These are phyloP conservation scores for Ramularia endophylla DNA, from an alignment of 2,329 filamentous ascomycete species.

Conservation along the genomic window DNA sequence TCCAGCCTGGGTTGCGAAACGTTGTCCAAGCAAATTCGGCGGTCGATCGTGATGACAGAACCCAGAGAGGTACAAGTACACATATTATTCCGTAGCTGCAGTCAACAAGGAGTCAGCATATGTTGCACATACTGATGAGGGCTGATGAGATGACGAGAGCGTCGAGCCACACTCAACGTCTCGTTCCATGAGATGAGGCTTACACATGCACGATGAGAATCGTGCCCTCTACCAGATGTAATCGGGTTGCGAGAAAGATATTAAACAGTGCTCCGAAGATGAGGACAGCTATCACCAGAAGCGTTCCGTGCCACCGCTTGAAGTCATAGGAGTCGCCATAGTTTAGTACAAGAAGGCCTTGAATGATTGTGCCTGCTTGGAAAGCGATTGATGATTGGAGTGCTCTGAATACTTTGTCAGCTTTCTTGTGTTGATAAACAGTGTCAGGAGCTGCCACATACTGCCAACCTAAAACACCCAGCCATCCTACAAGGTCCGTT, in stretches of 20 bases:
- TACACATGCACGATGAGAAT: slow-evolving; percentile 40
- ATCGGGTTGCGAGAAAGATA: slow-evolving; percentile 35
- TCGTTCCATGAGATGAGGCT: no score
- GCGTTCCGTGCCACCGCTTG: slow-evolving; percentile 22
- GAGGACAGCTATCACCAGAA: slow-evolving; percentile 20
- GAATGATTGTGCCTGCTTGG: slow-evolving; percentile 27
- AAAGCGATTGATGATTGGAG: slow-evolving; percentile 12
- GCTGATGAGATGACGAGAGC: no score
- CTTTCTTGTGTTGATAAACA: no score
- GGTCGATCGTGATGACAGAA: slow-evolving; percentile 22
- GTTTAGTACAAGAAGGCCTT: slow-evolving; percentile 18
- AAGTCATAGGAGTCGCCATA: slow-evolving; percentile 11
- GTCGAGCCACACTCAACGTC: no score
- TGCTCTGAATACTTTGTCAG: not conserved
- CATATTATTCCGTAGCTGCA: slow-evolving; percentile 41
- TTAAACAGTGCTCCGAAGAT: slow-evolving; percentile 34
- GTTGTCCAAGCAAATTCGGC: slow-evolving; percentile 13
- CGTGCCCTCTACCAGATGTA: slow-evolving; percentile 44
- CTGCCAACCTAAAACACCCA: slow-evolving; percentile 14
- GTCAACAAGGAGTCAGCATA: no score
- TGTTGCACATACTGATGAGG: no score
- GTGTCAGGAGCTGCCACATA: no score
- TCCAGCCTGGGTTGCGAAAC: slow-evolving; percentile 17
- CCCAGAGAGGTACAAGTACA: slow-evolving; percentile 37
- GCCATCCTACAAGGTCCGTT: slow-evolving; percentile 7